phyloP scores from a whole-genome alignment of 75 land plant species.

The Azolla pinnata region DNA sequence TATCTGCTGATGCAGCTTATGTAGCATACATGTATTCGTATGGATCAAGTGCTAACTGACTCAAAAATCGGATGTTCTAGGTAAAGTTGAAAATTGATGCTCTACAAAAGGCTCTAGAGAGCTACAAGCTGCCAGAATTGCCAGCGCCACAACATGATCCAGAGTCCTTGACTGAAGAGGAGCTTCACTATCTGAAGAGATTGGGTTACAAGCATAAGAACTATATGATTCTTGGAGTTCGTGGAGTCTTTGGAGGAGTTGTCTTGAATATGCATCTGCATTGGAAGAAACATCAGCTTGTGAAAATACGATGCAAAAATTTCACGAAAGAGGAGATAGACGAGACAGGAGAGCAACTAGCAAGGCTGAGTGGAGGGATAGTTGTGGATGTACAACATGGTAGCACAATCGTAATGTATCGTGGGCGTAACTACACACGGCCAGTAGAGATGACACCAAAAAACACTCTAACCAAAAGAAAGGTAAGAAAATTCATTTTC shows the following conservation, averaged over 20 bases:
- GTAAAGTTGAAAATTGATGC: conserved; percentile 77
- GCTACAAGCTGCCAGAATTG: conserved; percentile 37
- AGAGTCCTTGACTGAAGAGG: conserved; percentile 75
- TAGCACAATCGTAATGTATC: conserved; percentile 74
- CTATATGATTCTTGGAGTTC: conserved; percentile 71
- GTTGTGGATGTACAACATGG: conserved; percentile 68
- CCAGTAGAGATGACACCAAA: conserved; percentile 71
- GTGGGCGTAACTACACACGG: conserved; percentile 68
- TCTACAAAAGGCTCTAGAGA: conserved; percentile 53
- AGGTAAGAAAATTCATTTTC: conserved; percentile 28
- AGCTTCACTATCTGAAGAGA: conserved; percentile 65
- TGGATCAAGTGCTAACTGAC: too few species aligned
- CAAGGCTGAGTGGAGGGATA: conserved; percentile 72
- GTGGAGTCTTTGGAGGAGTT: conserved; percentile 71
- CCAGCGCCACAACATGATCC: conserved; percentile 76
- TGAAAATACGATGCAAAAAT: conserved; percentile 61
- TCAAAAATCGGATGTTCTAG: too few species aligned
- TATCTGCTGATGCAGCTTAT: conserved; percentile 1
- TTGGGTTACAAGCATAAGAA: conserved; percentile 69
- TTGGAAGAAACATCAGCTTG: conserved; percentile 85
- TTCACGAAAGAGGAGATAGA: conserved; percentile 64
- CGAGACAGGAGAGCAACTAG: conserved; percentile 64
- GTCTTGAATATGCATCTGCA: conserved; percentile 84
- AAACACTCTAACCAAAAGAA: conserved; percentile 54
- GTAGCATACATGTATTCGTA: too few species aligned